A percentile compares a stretch with the other conserved stretches of the same genome.
These are phyloP conservation scores for Tolypocladium capitatum DNA, from an alignment of 2,329 filamentous ascomycete species.

Conservation along the genomic window DNA sequence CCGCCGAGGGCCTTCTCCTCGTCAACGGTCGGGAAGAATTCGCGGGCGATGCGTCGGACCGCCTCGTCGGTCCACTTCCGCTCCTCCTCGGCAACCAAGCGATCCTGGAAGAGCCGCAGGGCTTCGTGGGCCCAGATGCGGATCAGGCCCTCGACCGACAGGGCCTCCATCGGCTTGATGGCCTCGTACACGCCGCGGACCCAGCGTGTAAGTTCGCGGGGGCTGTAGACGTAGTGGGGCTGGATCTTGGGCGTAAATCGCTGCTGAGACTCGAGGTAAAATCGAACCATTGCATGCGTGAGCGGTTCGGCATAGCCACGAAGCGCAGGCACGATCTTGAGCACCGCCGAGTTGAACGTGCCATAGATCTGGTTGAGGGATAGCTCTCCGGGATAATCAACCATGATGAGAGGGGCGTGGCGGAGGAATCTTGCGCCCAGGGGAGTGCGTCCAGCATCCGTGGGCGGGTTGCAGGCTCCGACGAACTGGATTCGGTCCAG, in stretches of 20 bases:
- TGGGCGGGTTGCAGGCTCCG: constrained; percentile 95
- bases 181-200: constrained; percentile 95
- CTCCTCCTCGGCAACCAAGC: constrained; percentile 88
- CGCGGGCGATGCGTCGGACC: constrained; percentile 72
- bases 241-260: constrained; percentile 94
- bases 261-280: constrained; percentile 89
- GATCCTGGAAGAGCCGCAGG: constrained; percentile 89
- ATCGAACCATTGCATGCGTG: constrained; percentile 93
- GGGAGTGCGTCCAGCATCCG: constrained; percentile 89
- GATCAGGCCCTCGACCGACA: constrained; percentile 82
- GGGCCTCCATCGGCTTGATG: constrained; percentile 76
- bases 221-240: constrained; percentile 98
- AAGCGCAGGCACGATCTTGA: constrained; percentile 93
- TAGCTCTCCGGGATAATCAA: constrained; percentile 92
- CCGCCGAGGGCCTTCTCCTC: constrained; percentile 78
- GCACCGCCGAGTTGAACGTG: constrained; percentile 88
- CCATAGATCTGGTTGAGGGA: constrained; percentile 97
- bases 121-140: constrained; percentile 98
- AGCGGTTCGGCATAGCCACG: constrained; percentile 88
- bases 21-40: constrained; percentile 92
- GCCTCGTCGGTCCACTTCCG: constrained; percentile 88
- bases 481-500: constrained; percentile 98
- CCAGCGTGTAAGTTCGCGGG: constrained; percentile 95
- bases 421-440: constrained; percentile 88
- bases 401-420: constrained; percentile 98